Evolutionary conservation across 1,139 yeast genomes (phyloP).

Genomic region (Yamadazyma sp.): DNA sequence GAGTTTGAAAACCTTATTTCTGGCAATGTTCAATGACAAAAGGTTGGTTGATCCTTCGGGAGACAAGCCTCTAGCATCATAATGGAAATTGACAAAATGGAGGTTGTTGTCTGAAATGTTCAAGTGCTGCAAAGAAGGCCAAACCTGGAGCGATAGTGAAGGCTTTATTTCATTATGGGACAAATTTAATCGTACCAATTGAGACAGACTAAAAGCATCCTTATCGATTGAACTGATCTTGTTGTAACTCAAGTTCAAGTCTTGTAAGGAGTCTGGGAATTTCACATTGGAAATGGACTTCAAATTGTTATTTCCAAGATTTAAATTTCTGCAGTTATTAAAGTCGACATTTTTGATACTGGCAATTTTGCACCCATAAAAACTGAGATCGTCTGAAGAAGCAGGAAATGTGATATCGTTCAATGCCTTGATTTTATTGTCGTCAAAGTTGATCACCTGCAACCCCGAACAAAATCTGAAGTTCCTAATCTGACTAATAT

Average conservation of each 20-base stretch:
- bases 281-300: constrained; percentile 4
- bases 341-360: constrained; percentile 16
- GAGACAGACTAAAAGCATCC: background rate
- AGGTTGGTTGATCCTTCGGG: constrained; percentile 14
- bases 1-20: constrained; percentile 17
- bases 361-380: constrained; percentile 21
- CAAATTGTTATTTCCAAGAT: constrained; percentile 18
- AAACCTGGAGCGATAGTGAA: background rate
- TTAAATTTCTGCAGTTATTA: constrained; percentile 12
- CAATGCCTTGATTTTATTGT: constrained; percentile 20
- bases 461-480: constrained; percentile 19
- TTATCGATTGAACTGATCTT: constrained; percentile 7
- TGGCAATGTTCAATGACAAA: constrained; percentile 17
- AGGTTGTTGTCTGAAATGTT: background rate
- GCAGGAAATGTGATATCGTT: constrained; percentile 2
- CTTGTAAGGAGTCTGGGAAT: constrained; percentile 15
- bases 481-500: constrained; percentile 13
- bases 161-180: constrained; percentile 6
- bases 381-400: constrained; percentile 11
- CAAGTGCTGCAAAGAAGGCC: background rate
- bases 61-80: background rate
- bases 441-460: constrained; percentile 22
- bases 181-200: constrained; percentile 4
- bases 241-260: constrained; percentile 13
- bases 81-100: background rate